Conservation (phyloP, 2,329 filamentous ascomycete species). For the Cordyceps tenuipes region DNA sequence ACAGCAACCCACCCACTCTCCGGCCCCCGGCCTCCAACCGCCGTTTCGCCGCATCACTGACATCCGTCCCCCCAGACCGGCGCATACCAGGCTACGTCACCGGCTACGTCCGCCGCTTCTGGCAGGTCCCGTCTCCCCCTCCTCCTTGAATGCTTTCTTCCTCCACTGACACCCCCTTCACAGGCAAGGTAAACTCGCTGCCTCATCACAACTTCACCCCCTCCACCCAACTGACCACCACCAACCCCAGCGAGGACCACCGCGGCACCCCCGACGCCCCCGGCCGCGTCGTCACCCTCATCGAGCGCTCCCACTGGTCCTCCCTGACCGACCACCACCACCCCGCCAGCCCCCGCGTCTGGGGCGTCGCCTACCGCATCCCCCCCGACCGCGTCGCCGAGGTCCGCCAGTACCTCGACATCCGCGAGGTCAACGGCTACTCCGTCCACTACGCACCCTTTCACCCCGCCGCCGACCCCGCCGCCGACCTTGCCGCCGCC, state of each 20-base stretch:
- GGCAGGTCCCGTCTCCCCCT: conserved; percentile 61
- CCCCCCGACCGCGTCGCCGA: conserved; percentile 61
- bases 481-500: no score
- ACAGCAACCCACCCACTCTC: conserved; percentile 24
- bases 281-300: conserved; percentile 87
- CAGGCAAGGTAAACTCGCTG: conserved; percentile 28
- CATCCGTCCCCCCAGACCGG: conserved; percentile 50
- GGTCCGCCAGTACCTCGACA: conserved; percentile 85
- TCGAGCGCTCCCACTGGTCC: conserved; percentile 76
- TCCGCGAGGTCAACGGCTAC: conserved; percentile 96
- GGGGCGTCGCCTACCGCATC: conserved; percentile 91
- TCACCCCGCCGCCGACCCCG: conserved; percentile 45
- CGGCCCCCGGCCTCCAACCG: background rate
- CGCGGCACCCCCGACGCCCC: conserved; percentile 82
- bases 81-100: conserved; percentile 83
- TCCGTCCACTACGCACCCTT: conserved; percentile 87
- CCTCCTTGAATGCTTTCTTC: background rate
- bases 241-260: conserved; percentile 79
- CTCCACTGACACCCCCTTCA: conserved; percentile 3
- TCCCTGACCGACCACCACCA: conserved; percentile 59
- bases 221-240: background rate
- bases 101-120: conserved; percentile 91
- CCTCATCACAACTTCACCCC: background rate
- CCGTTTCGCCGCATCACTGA: background rate
- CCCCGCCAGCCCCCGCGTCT: conserved; percentile 57